Percentiles rank a stretch among this genome's conserved stretches.
These are phyloP conservation scores for Trichoderma pleuroti DNA, from an alignment of 2,329 filamentous ascomycete species.

Conservation along the genomic window DNA sequence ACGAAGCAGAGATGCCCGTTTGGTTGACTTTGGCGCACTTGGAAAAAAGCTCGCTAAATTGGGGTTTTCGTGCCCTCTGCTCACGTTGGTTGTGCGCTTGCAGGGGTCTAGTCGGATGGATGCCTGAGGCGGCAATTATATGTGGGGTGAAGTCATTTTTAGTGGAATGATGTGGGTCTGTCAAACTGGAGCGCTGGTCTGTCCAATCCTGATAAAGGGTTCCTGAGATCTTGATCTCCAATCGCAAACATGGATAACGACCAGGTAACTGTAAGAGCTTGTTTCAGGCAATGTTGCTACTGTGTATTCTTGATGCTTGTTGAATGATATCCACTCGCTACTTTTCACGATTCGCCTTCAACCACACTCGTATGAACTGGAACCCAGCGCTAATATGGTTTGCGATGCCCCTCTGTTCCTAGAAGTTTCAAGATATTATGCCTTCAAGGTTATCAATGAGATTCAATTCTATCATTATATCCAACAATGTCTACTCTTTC, in stretches of 20 bases:
- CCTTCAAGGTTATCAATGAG: neutral
- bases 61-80: slow-evolving; percentile 41
- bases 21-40: slow-evolving; percentile 11
- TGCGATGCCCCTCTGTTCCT: neutral
- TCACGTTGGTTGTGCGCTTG: slow-evolving; percentile 20
- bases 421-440: neutral
- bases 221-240: neutral
- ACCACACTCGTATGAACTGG: neutral
- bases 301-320: fast-evolving
- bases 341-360: neutral
- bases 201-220: neutral
- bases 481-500: fast-evolving
- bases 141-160: neutral
- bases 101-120: neutral
- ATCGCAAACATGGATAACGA: neutral
- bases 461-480: neutral
- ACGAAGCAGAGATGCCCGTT: slow-evolving; percentile 7
- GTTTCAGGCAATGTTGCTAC: neutral
- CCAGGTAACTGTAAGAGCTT: neutral
- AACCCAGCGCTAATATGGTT: neutral
- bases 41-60: slow-evolving; percentile 35
- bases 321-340: neutral
- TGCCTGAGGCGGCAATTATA: neutral
- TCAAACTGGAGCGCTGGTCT: neutral
- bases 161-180: neutral